Evolutionary conservation across 169 alveolate species (phyloP).

Genomic region (Plasmodium vivax): DNA sequence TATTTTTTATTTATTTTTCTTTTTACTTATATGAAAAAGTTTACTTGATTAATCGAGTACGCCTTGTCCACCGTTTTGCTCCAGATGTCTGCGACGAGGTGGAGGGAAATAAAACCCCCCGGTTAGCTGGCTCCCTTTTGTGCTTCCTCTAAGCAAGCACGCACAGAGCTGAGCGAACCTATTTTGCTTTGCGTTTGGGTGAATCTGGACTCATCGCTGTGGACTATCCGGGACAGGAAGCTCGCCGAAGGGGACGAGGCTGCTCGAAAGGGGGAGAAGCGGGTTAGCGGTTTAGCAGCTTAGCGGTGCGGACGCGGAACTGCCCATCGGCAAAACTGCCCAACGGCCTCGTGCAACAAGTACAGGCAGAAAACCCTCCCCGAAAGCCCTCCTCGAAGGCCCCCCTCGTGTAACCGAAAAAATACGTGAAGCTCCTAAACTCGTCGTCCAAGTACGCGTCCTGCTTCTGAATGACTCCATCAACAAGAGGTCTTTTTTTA

Average conservation of each 20-base stretch:
- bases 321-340: background rate
- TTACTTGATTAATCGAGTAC: slow-evolving; percentile 68
- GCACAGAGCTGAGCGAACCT: slow-evolving; percentile 1
- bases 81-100: slow-evolving; percentile 28
- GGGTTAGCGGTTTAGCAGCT: background rate
- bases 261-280: slow-evolving; percentile 1
- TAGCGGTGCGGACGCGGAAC: background rate
- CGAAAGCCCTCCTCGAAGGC: background rate
- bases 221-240: slow-evolving; percentile 57
- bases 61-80: slow-evolving; percentile 65
- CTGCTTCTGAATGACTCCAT: slow-evolving; percentile 17
- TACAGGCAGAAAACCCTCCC: background rate
- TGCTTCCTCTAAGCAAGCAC: background rate
- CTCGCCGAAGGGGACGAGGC: slow-evolving; percentile 75
- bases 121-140: background rate
- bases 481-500: slow-evolving; percentile 17
- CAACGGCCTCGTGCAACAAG: background rate
- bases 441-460: slow-evolving; percentile 68
- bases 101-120: background rate
- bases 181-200: slow-evolving; percentile 15
- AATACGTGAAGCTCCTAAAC: slow-evolving; percentile 60
- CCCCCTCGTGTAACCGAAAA: slow-evolving; percentile 40
- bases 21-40: background rate
- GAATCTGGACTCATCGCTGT: slow-evolving; percentile 58
- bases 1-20: background rate